These are phyloP conservation scores for Cyclotella atomus DNA, from an alignment of 108 stramenopile genomes.

Conservation along the genomic window DNA sequence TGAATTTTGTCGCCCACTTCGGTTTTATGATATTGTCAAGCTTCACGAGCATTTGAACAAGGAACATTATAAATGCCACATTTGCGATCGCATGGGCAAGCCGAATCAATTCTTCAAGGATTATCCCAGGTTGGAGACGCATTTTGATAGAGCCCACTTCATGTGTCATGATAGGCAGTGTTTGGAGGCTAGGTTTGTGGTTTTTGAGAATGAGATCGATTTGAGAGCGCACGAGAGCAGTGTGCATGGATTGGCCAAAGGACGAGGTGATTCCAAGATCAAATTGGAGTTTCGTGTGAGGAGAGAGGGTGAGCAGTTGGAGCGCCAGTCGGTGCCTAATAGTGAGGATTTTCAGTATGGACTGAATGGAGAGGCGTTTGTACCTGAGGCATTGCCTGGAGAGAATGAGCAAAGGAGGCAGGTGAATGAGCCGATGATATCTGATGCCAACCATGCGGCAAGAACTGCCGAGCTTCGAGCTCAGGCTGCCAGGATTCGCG, in stretches of 20 bases:
- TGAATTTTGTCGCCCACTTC: conserved; percentile 81
- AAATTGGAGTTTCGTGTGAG: conserved; percentile 81
- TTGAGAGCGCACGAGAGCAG: conserved; percentile 66
- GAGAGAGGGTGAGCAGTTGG: conserved; percentile 48
- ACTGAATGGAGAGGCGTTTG: conserved; percentile 89
- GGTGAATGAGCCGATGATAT: conserved; percentile 52
- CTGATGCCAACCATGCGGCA: conserved; percentile 74
- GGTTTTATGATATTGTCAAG: conserved; percentile 81
- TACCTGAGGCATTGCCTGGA: conserved; percentile 71
- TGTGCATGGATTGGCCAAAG: conserved; percentile 66
- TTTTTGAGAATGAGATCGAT: conserved; percentile 90
- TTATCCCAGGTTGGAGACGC: conserved; percentile 69
- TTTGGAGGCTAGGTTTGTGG: conserved; percentile 79
- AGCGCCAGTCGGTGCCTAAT: conserved; percentile 46
- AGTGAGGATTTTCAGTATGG: conserved; percentile 72
- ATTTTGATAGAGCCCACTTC: conserved; percentile 89
- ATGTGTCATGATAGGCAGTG: conserved; percentile 81
- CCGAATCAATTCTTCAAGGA: conserved; percentile 88
- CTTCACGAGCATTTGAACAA: conserved; percentile 87
- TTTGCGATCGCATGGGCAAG: conserved; percentile 78
- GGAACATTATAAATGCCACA: conserved; percentile 90
- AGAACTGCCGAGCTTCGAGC: conserved; percentile 81
- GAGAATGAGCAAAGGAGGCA: conserved; percentile 32
- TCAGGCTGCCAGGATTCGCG: conserved; percentile 63
- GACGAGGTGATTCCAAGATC: conserved; percentile 74